Evolutionary conservation across 1,284 basidiomycete species (phyloP).

Genomic region (Sanghuangporus weigelae): DNA sequence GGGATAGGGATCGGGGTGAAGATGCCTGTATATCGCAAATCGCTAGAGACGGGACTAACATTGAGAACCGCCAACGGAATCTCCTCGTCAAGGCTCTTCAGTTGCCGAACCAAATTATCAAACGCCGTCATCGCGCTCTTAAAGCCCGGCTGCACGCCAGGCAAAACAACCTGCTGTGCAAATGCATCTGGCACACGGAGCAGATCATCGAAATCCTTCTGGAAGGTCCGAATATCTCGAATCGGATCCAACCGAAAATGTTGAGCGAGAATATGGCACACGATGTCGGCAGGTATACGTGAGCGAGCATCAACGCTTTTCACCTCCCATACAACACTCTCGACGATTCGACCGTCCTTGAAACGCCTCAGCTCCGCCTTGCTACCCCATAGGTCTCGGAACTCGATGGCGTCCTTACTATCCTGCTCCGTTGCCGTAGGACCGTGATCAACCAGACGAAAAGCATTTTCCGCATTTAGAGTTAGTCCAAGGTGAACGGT

Average conservation of each 20-base stretch:
- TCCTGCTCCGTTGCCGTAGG: slow-evolving; percentile 67
- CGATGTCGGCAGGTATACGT: slow-evolving; percentile 73
- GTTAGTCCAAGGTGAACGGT: slow-evolving; percentile 67
- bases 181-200: slow-evolving; percentile 63
- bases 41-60: slow-evolving; percentile 69
- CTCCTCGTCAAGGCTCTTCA: slow-evolving; percentile 75
- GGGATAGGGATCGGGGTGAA: slow-evolving; percentile 68
- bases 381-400: slow-evolving; percentile 87
- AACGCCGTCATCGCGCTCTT: slow-evolving; percentile 77
- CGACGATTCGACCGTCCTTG: slow-evolving; percentile 90
- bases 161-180: slow-evolving; percentile 37
- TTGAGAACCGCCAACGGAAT: slow-evolving; percentile 81
- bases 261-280: slow-evolving; percentile 65
- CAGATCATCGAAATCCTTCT: slow-evolving; percentile 60
- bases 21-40: slow-evolving; percentile 79
- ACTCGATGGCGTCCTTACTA: slow-evolving; percentile 48
- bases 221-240: slow-evolving; percentile 50
- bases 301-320: slow-evolving; percentile 70
- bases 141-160: slow-evolving; percentile 54
- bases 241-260: slow-evolving; percentile 64
- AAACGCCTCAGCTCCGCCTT: slow-evolving; percentile 94
- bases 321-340: slow-evolving; percentile 93
- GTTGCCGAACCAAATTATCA: slow-evolving; percentile 70
- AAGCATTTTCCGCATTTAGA: slow-evolving; percentile 65
- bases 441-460: slow-evolving; percentile 85